Percentiles rank a stretch among this genome's conserved stretches.
Evolutionary conservation across 352 stramenopile species (phyloP).

Genomic region (Globisporangium middletonii): DNA sequence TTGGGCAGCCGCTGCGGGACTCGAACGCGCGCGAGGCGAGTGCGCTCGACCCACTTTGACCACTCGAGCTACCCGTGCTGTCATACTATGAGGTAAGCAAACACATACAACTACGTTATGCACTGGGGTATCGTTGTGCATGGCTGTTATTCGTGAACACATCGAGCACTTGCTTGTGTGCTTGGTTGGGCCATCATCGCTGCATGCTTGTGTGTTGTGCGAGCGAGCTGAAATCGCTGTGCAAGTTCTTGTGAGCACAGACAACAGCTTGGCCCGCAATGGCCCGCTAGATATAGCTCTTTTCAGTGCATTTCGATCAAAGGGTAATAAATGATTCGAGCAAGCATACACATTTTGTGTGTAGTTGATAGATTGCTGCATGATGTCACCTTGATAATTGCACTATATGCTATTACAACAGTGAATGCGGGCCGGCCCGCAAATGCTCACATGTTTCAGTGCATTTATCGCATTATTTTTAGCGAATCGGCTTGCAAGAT

Average conservation of each 20-base stretch:
- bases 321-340: background rate
- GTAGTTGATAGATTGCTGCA: background rate
- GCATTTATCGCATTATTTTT: no score
- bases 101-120: conserved; percentile 6
- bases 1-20: conserved; percentile 17
- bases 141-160: background rate
- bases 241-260: no score
- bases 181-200: background rate
- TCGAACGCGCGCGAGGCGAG: conserved; percentile 49
- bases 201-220: background rate
- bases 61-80: conserved; percentile 7
- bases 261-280: no score
- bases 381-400: background rate
- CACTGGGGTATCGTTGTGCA: background rate
- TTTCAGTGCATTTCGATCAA: background rate
- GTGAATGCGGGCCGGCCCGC: no score
- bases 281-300: background rate
- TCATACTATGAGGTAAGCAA: background rate
- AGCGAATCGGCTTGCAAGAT: no score
- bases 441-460: background rate
- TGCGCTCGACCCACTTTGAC: background rate
- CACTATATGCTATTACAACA: background rate
- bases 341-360: background rate
- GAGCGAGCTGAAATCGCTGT: background rate
- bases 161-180: background rate